These are phyloP conservation scores for Gaillardinia entomophila DNA, from an alignment of 805 yeast genomes.

Conservation along the genomic window DNA sequence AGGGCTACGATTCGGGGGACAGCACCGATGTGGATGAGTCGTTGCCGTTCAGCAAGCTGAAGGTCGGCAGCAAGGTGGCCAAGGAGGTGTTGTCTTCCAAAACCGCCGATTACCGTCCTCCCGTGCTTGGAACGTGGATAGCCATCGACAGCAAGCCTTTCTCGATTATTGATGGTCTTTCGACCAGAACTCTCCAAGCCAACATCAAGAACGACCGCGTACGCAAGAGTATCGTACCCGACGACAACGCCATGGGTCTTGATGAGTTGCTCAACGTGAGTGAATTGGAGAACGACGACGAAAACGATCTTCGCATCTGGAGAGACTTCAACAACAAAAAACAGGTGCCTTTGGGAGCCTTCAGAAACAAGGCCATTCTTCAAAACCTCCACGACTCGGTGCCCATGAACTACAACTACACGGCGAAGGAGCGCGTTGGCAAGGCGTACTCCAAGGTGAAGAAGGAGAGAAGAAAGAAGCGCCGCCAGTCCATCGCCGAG, in stretches of 20 bases:
- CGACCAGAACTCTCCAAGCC: constrained; percentile 69
- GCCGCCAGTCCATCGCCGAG: constrained; percentile 66
- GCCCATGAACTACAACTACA: constrained; percentile 20
- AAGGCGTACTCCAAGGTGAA: constrained; percentile 9
- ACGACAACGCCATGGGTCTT: constrained; percentile 41
- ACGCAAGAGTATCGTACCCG: constrained; percentile 19
- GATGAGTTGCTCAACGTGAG: constrained; percentile 87
- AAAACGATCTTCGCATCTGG: constrained; percentile 48
- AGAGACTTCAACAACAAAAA: constrained; percentile 39
- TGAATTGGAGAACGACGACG: constrained; percentile 71
- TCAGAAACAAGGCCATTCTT: constrained; percentile 60
- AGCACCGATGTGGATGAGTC: constrained; percentile 92
- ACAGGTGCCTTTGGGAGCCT: constrained; percentile 80
- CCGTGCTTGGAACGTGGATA: constrained; percentile 88
- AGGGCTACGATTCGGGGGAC: constrained; percentile 66
- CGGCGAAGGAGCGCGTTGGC: constrained; percentile 13
- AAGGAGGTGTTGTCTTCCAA: constrained; percentile 90
- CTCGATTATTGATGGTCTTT: constrained; percentile 90
- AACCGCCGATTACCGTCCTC: constrained; percentile 82
- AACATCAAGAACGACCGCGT: constrained; percentile 6
- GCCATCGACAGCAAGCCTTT: constrained; percentile 75
- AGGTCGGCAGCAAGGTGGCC: constrained; percentile 68
- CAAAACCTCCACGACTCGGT: constrained; percentile 17
- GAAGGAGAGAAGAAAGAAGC: constrained; percentile 27
- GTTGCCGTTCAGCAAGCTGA: constrained; percentile 56